Percentiles rank a stretch among this genome's conserved stretches.
Evolutionary conservation across 2,329 filamentous ascomycete species (phyloP).

Genomic region (Huntiella omanensis): DNA sequence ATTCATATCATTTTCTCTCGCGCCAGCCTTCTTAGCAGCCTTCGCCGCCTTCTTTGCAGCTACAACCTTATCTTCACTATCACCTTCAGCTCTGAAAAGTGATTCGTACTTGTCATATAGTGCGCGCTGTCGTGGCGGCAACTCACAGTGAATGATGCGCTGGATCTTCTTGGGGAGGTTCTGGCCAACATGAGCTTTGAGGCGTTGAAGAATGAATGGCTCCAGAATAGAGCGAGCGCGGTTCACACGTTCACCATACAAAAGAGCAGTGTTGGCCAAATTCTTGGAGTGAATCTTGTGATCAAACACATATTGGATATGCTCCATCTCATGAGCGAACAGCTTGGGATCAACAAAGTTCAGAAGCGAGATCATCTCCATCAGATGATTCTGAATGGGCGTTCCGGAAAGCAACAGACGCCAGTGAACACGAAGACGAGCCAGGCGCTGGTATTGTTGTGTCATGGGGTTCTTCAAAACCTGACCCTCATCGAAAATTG

Average conservation of each 20-base stretch:
- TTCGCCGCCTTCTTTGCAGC: background rate
- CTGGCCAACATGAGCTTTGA: slow-evolving; percentile 78
- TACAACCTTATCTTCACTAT: too few relatives aligned
- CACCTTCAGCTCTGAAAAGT: slow-evolving; percentile 40
- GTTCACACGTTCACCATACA: slow-evolving; percentile 73
- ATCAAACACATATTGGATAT: slow-evolving; percentile 75
- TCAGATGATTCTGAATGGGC: slow-evolving; percentile 82
- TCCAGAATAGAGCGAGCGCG: slow-evolving; percentile 82
- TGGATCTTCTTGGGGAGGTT: slow-evolving; percentile 67
- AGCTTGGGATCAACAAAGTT: slow-evolving; percentile 84
- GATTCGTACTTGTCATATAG: slow-evolving; percentile 51
- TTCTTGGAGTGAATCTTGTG: slow-evolving; percentile 76
- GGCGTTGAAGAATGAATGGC: slow-evolving; percentile 82
- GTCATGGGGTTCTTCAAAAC: slow-evolving; percentile 78
- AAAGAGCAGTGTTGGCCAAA: slow-evolving; percentile 58
- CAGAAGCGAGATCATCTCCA: slow-evolving; percentile 75
- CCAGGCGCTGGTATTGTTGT: slow-evolving; percentile 60
- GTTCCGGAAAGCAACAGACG: slow-evolving; percentile 71
- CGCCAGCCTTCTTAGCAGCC: slow-evolving; percentile 25
- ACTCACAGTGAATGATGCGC: slow-evolving; percentile 61
- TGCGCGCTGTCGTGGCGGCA: slow-evolving; percentile 51
- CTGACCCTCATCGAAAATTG: slow-evolving; percentile 88
- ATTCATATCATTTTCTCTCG: slow-evolving; percentile 34
- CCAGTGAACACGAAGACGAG: slow-evolving; percentile 62
- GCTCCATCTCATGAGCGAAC: slow-evolving; percentile 52